Base-by-base conservation (phyloP, 768 basidiomycete genomes). In the Trametes maxima region DNA sequence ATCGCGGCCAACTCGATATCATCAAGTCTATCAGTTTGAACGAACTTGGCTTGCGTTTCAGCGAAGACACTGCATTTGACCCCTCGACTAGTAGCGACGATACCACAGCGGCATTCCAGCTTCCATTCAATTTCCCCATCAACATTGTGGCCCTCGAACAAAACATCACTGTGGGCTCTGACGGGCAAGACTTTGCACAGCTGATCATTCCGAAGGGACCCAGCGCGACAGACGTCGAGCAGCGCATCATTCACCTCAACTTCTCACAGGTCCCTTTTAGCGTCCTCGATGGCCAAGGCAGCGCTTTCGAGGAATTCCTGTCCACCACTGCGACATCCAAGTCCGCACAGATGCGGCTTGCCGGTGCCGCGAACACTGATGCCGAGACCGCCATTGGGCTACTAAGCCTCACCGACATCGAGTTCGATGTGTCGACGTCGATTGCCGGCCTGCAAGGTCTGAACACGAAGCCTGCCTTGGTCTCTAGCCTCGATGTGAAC, bases 41-140 rank as follows among this genome's bases (percentile, higher is more conserved):
- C 59, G 75, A 88, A 65, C 74, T 89, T 62, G 75, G 81, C 40
- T 72, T 91, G 44, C 63, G 82, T 60, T 90, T 90, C 71, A 82
- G 85, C 0, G 69, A 80, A 56, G 72, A 73, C n/a, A 80, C 82
- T 0, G 81, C 86, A 16, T 90, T 84, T 64, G 72, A 69, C 48
- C 89, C 89, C 4, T 60, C 75, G 14, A 81, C 87, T 19, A 82
- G 84, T 57, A 88, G 85, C 64, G 78, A 80, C 55, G 79, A 80
- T 37, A 85, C 87, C 1, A 81, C 82, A 19, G 86, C 86, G 0
- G 78, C 82, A 0, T 91, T 91, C 73, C 80, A 79, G 16, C 74
- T 90, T 0, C 89, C 88, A 2, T 90, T 90, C 65, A 78, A 72
- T 16, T 90, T 91, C 76, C 86, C 89, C 0, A 60, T 90, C 57